These are phyloP conservation scores for Colletotrichum sp. DNA, from an alignment of 2,329 filamentous ascomycete genomes.

Conservation along the genomic window DNA sequence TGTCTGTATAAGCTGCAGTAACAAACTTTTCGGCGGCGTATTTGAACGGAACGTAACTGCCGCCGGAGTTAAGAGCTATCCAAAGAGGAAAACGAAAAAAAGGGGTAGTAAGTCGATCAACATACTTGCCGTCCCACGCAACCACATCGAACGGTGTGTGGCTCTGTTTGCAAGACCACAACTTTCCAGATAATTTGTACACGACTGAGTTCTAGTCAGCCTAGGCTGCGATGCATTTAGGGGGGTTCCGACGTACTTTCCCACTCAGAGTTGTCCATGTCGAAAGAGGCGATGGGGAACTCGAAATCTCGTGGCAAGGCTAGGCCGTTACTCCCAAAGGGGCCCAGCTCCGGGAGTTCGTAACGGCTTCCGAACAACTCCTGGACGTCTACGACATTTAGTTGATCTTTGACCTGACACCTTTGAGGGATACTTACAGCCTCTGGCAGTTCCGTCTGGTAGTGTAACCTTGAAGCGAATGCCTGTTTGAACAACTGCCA, in stretches of 20 bases:
- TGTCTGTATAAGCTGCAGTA: slow-evolving; percentile 61
- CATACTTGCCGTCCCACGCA: slow-evolving; percentile 70
- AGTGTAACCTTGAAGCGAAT: slow-evolving; percentile 64
- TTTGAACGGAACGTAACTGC: slow-evolving; percentile 43
- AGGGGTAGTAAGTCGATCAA: slow-evolving; percentile 43
- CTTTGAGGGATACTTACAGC: slow-evolving; percentile 39
- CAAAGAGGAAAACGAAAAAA: not conserved
- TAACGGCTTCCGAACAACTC: slow-evolving; percentile 70
- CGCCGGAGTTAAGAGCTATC: not conserved
- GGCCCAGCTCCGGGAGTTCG: slow-evolving; percentile 67
- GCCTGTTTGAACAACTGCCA: slow-evolving; percentile 68
- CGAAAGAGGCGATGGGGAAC: slow-evolving; percentile 59
- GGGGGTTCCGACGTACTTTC: slow-evolving; percentile 15
- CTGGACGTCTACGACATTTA: slow-evolving; percentile 50
- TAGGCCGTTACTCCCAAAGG: slow-evolving; percentile 67
- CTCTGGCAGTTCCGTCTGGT: slow-evolving; percentile 60
- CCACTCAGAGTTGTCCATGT: slow-evolving; percentile 34
- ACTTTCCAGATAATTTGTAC: slow-evolving; percentile 63
- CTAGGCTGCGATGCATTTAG: not conserved
- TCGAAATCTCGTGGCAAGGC: slow-evolving; percentile 71
- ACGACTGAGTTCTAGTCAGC: slow-evolving; percentile 40
- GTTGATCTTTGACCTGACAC: not conserved
- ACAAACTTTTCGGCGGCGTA: slow-evolving; percentile 59
- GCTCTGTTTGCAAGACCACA: slow-evolving; percentile 62
- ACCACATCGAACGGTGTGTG: slow-evolving; percentile 72